Percentiles rank a stretch among this genome's conserved stretches.
Evolutionary conservation across 2,329 filamentous ascomycete genomes (phyloP).

Genomic region (Aspergillus transmontanensis): DNA sequence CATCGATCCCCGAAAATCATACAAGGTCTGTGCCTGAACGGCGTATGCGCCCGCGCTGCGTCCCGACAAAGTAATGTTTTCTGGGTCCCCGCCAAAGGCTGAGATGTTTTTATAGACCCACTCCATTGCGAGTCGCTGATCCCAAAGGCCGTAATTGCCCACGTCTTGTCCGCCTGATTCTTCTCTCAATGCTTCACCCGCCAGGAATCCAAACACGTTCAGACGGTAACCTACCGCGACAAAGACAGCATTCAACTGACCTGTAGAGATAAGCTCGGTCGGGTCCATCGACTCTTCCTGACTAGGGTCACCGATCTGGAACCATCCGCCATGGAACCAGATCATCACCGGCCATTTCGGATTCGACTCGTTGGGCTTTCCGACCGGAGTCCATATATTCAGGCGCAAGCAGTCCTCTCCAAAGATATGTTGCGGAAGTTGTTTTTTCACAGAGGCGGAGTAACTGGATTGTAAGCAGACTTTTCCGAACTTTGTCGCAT

Average conservation of each 20-base stretch:
- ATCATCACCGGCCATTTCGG: slow-evolving; percentile 36
- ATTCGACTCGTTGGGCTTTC: slow-evolving; percentile 12
- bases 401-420: slow-evolving; percentile 54
- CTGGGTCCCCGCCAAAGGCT: slow-evolving; percentile 49
- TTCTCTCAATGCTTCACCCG: slow-evolving; percentile 42
- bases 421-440: slow-evolving; percentile 27
- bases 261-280: slow-evolving; percentile 41
- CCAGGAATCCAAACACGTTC: slow-evolving; percentile 54
- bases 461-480: slow-evolving; percentile 47
- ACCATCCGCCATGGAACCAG: slow-evolving; percentile 50
- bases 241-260: slow-evolving; percentile 42
- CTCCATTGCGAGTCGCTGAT: slow-evolving; percentile 54
- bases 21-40: slow-evolving; percentile 36
- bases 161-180: slow-evolving; percentile 27
- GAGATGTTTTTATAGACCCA: slow-evolving; percentile 55
- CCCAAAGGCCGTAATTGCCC: slow-evolving; percentile 49
- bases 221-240: slow-evolving; percentile 53
- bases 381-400: slow-evolving; percentile 53
- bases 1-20: slow-evolving; percentile 37
- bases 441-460: slow-evolving; percentile 19
- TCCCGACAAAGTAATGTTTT: slow-evolving; percentile 50
- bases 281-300: slow-evolving; percentile 49
- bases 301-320: slow-evolving; percentile 49
- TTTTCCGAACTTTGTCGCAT: slow-evolving; percentile 41
- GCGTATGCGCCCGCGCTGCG: slow-evolving; percentile 50